phyloP scores from a whole-genome alignment of 1,284 basidiomycete species.

The Ganoderma meredithae region DNA sequence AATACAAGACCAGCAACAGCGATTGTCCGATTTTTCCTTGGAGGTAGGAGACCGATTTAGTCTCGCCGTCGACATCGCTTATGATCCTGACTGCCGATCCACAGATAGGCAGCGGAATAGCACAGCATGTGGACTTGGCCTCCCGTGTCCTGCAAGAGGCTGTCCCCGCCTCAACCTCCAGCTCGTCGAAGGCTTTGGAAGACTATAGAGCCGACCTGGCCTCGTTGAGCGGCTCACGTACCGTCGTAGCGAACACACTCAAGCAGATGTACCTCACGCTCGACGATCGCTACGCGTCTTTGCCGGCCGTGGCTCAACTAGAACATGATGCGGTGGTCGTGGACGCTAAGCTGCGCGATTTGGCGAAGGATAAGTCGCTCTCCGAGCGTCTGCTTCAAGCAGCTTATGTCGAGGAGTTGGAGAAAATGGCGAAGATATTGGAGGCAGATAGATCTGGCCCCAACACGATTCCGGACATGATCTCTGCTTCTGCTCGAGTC shows the following conservation, averaged over 20 bases:
- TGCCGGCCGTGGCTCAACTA: slow-evolving; percentile 13
- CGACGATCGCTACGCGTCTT: slow-evolving; percentile 18
- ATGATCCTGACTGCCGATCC: background rate
- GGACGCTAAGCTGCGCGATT: background rate
- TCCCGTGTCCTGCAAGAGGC: slow-evolving; percentile 4
- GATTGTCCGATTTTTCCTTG: slow-evolving; percentile 29
- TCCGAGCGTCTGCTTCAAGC: slow-evolving; percentile 8
- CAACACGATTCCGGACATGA: background rate
- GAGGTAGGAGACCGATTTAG: slow-evolving; percentile 16
- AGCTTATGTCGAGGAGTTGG: slow-evolving; percentile 29
- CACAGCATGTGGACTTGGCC: slow-evolving; percentile 9
- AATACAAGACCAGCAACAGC: slow-evolving; percentile 21
- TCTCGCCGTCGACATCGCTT: background rate
- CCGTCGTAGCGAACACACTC: background rate
- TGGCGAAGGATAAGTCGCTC: background rate
- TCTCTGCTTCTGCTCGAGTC: background rate
- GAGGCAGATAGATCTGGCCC: slow-evolving; percentile 8
- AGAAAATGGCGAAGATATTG: slow-evolving; percentile 18
- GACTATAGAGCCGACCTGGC: slow-evolving; percentile 9
- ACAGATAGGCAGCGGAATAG: slow-evolving; percentile 14
- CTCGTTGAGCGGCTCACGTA: slow-evolving; percentile 9
- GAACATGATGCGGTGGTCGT: slow-evolving; percentile 11
- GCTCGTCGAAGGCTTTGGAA: background rate
- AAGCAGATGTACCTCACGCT: slow-evolving; percentile 18
- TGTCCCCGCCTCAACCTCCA: background rate